These are phyloP conservation scores for Microascus cirrosus DNA, from an alignment of 2,329 filamentous ascomycete genomes.

Conservation along the genomic window DNA sequence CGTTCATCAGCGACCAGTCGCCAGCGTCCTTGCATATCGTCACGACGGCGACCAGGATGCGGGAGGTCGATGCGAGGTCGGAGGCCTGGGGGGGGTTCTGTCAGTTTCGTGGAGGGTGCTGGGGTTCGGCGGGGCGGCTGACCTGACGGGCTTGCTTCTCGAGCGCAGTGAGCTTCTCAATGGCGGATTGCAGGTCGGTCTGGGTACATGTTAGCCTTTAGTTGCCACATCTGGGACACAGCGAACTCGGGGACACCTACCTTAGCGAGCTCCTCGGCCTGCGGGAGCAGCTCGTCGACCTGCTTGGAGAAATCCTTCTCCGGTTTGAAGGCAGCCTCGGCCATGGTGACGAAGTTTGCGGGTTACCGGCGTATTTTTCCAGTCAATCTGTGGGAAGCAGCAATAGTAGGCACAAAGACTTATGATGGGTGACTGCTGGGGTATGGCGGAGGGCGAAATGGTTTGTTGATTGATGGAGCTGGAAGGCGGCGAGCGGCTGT, in stretches of 20 bases:
- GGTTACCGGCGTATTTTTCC: not conserved
- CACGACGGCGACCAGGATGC: slow-evolving; percentile 77
- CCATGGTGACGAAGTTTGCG: slow-evolving; percentile 40
- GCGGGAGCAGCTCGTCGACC: slow-evolving; percentile 80
- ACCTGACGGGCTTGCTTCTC: slow-evolving; percentile 98
- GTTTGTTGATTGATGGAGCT: slow-evolving; percentile 2
- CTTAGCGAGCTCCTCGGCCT: slow-evolving; percentile 82
- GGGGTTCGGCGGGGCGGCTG: slow-evolving; percentile 15
- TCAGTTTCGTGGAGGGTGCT: slow-evolving; percentile 10
- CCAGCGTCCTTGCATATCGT: slow-evolving; percentile 87
- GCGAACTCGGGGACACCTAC: slow-evolving; percentile 31
- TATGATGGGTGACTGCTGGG: not conserved
- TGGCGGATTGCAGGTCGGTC: slow-evolving; percentile 72
- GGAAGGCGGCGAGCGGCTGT: slow-evolving; percentile 1
- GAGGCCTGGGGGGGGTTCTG: slow-evolving; percentile 53
- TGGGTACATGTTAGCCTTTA: slow-evolving; percentile 16
- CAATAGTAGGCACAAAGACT: not conserved
- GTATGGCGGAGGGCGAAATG: not conserved
- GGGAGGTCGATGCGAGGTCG: slow-evolving; percentile 89
- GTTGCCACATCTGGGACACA: no score
- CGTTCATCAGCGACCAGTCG: slow-evolving; percentile 91
- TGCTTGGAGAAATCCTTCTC: slow-evolving; percentile 99
- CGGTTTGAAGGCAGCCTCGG: slow-evolving; percentile 74
- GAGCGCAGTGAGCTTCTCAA: slow-evolving; percentile 83
- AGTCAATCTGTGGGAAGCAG: not conserved